These are phyloP conservation scores for Sphagnurus paluster DNA, from an alignment of 1,284 basidiomycete genomes.

Conservation along the genomic window DNA sequence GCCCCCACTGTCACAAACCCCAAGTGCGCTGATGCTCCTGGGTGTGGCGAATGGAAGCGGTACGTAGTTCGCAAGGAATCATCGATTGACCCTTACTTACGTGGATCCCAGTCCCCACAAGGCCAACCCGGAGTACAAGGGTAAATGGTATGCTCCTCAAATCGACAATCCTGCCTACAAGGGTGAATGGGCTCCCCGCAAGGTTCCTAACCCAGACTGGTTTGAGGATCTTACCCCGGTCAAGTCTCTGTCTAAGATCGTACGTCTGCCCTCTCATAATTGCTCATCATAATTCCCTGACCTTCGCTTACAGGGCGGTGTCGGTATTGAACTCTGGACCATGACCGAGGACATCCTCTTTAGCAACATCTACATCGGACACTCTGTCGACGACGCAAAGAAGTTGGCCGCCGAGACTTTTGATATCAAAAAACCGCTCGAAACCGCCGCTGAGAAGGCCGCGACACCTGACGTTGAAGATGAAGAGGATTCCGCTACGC, in stretches of 20 bases:
- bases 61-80: constrained; percentile 28
- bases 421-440: constrained; percentile 77
- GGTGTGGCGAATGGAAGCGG: constrained; percentile 93
- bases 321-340: constrained; percentile 97
- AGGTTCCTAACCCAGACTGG: constrained; percentile 92
- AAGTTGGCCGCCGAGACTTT: constrained; percentile 82
- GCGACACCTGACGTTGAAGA: constrained; percentile 55
- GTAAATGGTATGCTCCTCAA: constrained; percentile 93
- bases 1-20: constrained; percentile 89
- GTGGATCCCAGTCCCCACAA: constrained; percentile 65
- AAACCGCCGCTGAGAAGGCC: constrained; percentile 54
- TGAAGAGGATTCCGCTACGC: constrained; percentile 43
- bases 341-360: constrained; percentile 98
- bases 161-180: constrained; percentile 98
- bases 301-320: constrained; percentile 62
- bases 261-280: constrained; percentile 34
- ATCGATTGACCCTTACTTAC: not conserved
- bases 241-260: constrained; percentile 82
- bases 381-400: constrained; percentile 83
- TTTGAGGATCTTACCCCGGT: constrained; percentile 90
- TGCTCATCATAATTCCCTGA: constrained; percentile 9
- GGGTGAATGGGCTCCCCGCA: constrained; percentile 90
- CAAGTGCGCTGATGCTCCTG: constrained; percentile 85
- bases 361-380: constrained; percentile 92
- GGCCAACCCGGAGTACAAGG: constrained; percentile 92